A percentile compares a stretch with the other conserved stretches of the same genome.
These are phyloP conservation scores for slime mould (Dictyostelium discoideum) DNA, from an alignment of 78 protist genomes.

Conservation along the genomic window dicty_2.7 NC_007089.4:2507501-2508000, in stretches of 20 bases:
- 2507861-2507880: slow-evolving; percentile 24
- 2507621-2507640: slow-evolving; percentile 31
- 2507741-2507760: slow-evolving; percentile 32
- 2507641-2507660: slow-evolving; percentile 14
- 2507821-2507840: slow-evolving; percentile 46
- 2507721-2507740: slow-evolving; percentile 34
- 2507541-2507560: not conserved
- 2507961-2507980: not conserved
- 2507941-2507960: not conserved
- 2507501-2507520: not conserved
- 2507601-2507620: slow-evolving; percentile 1
- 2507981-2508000: not conserved
- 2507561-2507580: not conserved
- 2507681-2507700: not conserved
- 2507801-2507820: slow-evolving; percentile 55
- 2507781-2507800: slow-evolving; percentile 11
- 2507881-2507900: not conserved
- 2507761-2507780: not conserved
- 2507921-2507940: not conserved
- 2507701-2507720: slow-evolving; percentile 8
- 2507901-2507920: not conserved
- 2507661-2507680: slow-evolving; percentile 43
- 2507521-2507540: not conserved
- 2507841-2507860: slow-evolving; percentile 66
- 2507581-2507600: not conserved